Evolutionary conservation across 1,284 basidiomycete species (phyloP), one percentile per base, ranked within the genome.

Genomic region (Porodaedalea pini): DNA sequence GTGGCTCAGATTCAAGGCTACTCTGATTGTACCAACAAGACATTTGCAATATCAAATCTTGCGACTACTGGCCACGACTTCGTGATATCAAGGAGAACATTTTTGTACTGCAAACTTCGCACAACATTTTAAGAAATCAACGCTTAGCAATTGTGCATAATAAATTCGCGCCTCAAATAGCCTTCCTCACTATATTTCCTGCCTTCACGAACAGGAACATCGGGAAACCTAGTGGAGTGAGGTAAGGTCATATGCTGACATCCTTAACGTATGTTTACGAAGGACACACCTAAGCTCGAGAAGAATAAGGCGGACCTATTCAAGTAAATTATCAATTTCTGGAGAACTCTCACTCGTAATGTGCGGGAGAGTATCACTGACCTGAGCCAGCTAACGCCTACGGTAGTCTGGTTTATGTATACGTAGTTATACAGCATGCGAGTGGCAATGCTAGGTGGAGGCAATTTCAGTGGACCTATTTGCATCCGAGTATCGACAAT

Each of bases 381-480:
- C 62, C 60, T 43, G 31, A 62, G n/a, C 44, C 48, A 54, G 44
- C 59, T 58, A 15, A 52, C 44, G 11, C 34, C 17, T 34, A 37
- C 15, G 13, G 63, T 58, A 10, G 27, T 54, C 17, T 63, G 61
- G 47, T 61, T 65, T 51, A 65, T 61, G 51, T 65, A 65, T 17
- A 65, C 49, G 44, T 62, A 63, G 54, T 65, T 64, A 49, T 58
- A 65, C 21, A 61, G 27, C 23, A 61, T 34, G 13, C 64, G 61
- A 27, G 55, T n/a, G 1, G 31, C 34, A 27, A 65, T 60, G 41
- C 61, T 60, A 49, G 17, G 29, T 23, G 15, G 19, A 3, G 44
- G 6, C 8, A 15, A 49, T 37, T 23, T 44, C 4, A 51, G 25
- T 31, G 5, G 17, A 40, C 49, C 6, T 27, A n/a, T 2, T 32